phyloP scores from a whole-genome alignment of 2,329 filamentous ascomycete genomes.

The Alternaria panax region DNA sequence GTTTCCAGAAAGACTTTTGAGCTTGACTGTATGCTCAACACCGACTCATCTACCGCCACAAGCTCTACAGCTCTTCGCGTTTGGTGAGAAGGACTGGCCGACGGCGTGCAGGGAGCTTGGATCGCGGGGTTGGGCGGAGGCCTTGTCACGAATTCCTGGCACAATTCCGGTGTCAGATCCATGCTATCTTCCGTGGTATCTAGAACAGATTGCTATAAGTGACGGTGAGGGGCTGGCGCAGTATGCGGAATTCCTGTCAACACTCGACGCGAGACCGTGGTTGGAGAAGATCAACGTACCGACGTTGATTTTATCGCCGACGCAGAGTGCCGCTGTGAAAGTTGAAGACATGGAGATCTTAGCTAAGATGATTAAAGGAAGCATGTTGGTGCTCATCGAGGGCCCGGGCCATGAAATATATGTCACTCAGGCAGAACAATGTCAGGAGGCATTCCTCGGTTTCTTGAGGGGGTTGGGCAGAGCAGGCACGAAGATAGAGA shows the following conservation, averaged over 20 bases:
- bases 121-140: conserved; percentile 44
- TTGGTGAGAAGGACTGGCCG: conserved; percentile 37
- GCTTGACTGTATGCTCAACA: conserved; percentile 43
- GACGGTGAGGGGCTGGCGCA: conserved; percentile 43
- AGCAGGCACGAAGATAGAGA: background rate
- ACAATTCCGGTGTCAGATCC: conserved; percentile 40
- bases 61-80: conserved; percentile 43
- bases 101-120: conserved; percentile 42
- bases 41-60: conserved; percentile 38
- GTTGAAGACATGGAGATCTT: conserved; percentile 39
- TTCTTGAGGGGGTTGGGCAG: conserved; percentile 36
- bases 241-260: conserved; percentile 46
- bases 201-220: conserved; percentile 37
- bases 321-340: conserved; percentile 42
- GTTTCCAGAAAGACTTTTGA: conserved; percentile 39
- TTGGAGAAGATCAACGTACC: conserved; percentile 38
- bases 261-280: conserved; percentile 41
- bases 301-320: conserved; percentile 45
- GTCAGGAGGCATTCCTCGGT: conserved; percentile 43
- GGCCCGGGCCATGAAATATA: conserved; percentile 49
- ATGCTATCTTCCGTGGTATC: conserved; percentile 43
- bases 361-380: conserved; percentile 20
- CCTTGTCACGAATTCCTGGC: conserved; percentile 37
- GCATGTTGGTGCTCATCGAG: conserved; percentile 36
- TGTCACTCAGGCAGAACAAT: conserved; percentile 37